Evolutionary conservation across 805 yeast genomes (phyloP), one percentile per base, ranked within the genome.

Genomic region (Vanderwaltozyma verrucispora): DNA sequence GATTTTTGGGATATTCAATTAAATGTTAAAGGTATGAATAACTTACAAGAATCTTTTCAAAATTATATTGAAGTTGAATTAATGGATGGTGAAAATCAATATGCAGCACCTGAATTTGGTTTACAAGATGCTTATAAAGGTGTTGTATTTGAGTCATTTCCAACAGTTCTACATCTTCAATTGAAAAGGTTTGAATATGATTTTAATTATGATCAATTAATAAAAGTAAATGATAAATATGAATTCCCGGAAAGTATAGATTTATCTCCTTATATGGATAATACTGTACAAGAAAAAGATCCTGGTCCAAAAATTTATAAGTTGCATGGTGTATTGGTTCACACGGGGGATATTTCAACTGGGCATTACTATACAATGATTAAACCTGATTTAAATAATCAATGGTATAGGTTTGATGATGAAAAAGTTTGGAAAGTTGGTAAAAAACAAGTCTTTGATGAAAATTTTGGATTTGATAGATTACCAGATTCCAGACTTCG

Each of bases 1-100:
- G 97, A 92, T 54, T 92, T 83, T 54, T 92, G 99, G 99, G 98
- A 92, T 65, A 83, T 92, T 43, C 98, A 92, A 60, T 67, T 92
- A 43, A 92, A 92, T 52, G 99, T 92, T 18, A 86, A 85, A 54
- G 81, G 87, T 26, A 70, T 87, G 67, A 69, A 67, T 37, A 76
- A 78, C 50, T 69, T 92, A 33, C 65, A 74, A 38, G 79, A 77
- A 37, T 79, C 96, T 0, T 92, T 92, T 60, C 72, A 75, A 35
- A 84, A 87, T 56, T 92, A 92, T 56, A 76, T 88, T 38, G 94
- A 86, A 47, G 78, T 80, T 23, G 99, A 92, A 62, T 69, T 84
- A 59, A 68, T 92, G 56, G 81, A 82, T 40, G 99, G 97, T 24
- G 98, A 92, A 53, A 92, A 92, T 58, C 92, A 87, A 62, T 92